Evolutionary conservation across 2,329 filamentous ascomycete genomes (phyloP).

Genomic region (Aquanectria penicillioides): DNA sequence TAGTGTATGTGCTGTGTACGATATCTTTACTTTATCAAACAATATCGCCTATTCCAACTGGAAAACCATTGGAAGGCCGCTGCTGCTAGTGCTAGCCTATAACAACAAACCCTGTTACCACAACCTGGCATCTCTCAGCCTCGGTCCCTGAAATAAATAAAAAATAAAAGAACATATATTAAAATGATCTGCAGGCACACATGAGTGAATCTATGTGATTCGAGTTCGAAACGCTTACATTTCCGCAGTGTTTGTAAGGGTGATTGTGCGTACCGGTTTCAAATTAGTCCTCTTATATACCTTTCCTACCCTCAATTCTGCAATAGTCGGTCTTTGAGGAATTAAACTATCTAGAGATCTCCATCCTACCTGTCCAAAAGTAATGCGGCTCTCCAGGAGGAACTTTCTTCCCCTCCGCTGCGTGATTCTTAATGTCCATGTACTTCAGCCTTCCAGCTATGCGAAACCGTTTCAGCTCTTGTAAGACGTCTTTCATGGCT

Average conservation of each 20-base stretch:
- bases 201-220: too few relatives aligned
- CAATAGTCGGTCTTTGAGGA: conserved; percentile 25
- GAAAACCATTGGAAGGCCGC: conserved; percentile 38
- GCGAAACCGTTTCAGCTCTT: conserved; percentile 53
- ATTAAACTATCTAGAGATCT: conserved; percentile 39
- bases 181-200: too few relatives aligned
- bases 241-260: too few relatives aligned
- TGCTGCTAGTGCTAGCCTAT: conserved; percentile 34
- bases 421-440: conserved; percentile 21
- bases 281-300: background rate
- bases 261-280: conserved; percentile 1
- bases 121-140: too few relatives aligned
- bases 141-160: too few relatives aligned
- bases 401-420: background rate
- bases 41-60: conserved; percentile 59
- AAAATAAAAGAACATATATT: too few relatives aligned
- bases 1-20: conserved; percentile 67
- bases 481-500: conserved; percentile 56
- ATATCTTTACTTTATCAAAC: conserved; percentile 63
- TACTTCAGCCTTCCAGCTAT: conserved; percentile 44
- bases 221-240: background rate
- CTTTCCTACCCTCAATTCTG: conserved; percentile 21
- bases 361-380: conserved; percentile 52
- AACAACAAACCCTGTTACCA: too few relatives aligned
- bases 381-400: conserved; percentile 41